Conservation (phyloP, 2,329 filamentous ascomycete species). For the Graphilbum fragrans region DNA sequence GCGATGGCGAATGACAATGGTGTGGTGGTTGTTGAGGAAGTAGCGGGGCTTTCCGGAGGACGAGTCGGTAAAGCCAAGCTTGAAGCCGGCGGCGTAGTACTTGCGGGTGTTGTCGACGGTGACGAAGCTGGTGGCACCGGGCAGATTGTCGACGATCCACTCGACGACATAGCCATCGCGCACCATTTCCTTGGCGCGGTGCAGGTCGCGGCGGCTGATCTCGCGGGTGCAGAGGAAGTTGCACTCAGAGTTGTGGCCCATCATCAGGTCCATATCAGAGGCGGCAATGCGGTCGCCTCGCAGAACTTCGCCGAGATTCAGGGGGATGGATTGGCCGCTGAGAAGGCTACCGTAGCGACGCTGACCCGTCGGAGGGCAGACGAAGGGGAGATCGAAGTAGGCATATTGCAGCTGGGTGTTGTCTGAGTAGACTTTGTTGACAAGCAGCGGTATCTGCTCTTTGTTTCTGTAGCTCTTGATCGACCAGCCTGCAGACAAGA, state of each 20-base stretch:
- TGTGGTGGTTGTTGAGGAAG: conserved; percentile 81
- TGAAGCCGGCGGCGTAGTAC: conserved; percentile 86
- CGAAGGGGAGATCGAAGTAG: conserved; percentile 79
- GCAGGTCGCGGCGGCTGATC: conserved; percentile 51
- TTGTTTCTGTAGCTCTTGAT: conserved; percentile 66
- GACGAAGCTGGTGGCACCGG: conserved; percentile 78
- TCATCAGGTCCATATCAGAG: conserved; percentile 70
- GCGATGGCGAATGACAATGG: conserved; percentile 69
- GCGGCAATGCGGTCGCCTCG: conserved; percentile 76
- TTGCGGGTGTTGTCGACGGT: conserved; percentile 74
- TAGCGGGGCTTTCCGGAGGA: conserved; percentile 48
- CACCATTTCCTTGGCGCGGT: conserved; percentile 59
- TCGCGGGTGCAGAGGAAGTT: conserved; percentile 59
- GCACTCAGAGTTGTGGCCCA: conserved; percentile 65
- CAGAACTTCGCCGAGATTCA: conserved; percentile 79
- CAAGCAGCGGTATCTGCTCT: conserved; percentile 70
- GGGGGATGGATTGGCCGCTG: conserved; percentile 63
- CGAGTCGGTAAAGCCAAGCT: conserved; percentile 66
- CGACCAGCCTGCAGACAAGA: conserved; percentile 53
- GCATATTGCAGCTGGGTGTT: conserved; percentile 85
- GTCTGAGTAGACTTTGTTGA: conserved; percentile 88
- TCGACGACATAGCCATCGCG: conserved; percentile 74
- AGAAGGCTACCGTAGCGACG: conserved; percentile 54
- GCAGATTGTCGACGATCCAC: conserved; percentile 89
- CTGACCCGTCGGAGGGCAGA: conserved; percentile 65